Base-by-base conservation (phyloP, 106 monocot species). In the Allium fistulosum region DNA sequence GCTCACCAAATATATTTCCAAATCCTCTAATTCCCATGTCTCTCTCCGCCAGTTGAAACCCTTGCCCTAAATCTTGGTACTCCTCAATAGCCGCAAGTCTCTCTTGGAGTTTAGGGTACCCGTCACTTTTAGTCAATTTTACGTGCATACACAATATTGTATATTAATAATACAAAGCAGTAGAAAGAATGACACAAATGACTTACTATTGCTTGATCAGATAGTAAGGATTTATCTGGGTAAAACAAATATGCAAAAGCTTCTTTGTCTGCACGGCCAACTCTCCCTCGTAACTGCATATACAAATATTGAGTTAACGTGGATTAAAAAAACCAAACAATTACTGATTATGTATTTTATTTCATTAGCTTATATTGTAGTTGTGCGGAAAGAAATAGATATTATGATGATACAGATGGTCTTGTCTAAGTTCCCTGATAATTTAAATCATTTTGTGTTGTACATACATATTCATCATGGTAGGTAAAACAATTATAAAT, bases 21-120 rank as follows among this genome's bases (percentile, higher is more conserved):
- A 94, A 94, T 51, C 94, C 94, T 75, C 94, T 78, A 57, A 94
- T 94, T 58, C 84, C 90, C 94, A 94, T 90, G 71, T 94, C 94
- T 79, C 87, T 90, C 70, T 94, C 90, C 17, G 94, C 94, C 59
- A 94, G 84, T 78, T 94, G 87, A 59, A 94, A 94, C 9, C 94
- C 94, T 88, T 91, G 87, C 4, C 94, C 94, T 53, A 94, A 85
- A n/a, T 85, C 83, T 69, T 75, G 80, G 59, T 77, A 85, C 63
- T 94, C 87, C 61, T 94, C 90, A 65, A 94, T 83, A 68, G 94
- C 94, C 46, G 85, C 75, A 46, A 90, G 79, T 74, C 90, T 87
- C 57, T 94, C 94, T 90, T 94, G 17, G 46, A 49, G 49, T 22
- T 59, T 46, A 52, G 22, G 56, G 49, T 13, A 74, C 14, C n/a